Evolutionary conservation across 1,284 basidiomycete genomes (phyloP).

Genomic region (Ceratobasidium sp.): DNA sequence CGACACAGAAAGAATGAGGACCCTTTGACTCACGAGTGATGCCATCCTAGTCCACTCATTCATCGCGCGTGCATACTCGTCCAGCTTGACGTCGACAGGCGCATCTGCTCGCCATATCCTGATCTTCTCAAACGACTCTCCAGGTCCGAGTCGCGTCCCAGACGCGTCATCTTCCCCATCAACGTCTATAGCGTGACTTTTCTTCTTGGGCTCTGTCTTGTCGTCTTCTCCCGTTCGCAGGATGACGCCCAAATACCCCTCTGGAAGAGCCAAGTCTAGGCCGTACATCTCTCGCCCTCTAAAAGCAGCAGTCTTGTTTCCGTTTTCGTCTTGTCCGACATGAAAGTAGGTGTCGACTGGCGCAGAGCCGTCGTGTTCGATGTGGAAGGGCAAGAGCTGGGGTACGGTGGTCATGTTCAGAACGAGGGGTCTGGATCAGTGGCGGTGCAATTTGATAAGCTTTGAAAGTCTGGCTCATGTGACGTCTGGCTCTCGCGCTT

Average conservation of each 20-base stretch:
- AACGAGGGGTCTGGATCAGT: neutral
- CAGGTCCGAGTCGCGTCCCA: slow-evolving; percentile 18
- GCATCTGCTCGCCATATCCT: slow-evolving; percentile 76
- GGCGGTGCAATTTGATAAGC: slow-evolving; percentile 4
- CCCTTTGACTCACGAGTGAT: slow-evolving; percentile 1
- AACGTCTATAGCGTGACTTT: slow-evolving; percentile 36
- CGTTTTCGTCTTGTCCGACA: slow-evolving; percentile 42
- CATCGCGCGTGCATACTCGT: slow-evolving; percentile 71
- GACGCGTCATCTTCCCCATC: slow-evolving; percentile 39
- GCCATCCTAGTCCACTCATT: slow-evolving; percentile 43
- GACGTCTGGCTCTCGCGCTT: neutral
- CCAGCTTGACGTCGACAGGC: slow-evolving; percentile 66
- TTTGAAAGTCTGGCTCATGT: neutral
- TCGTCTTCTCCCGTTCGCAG: slow-evolving; percentile 49
- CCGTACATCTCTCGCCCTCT: slow-evolving; percentile 74
- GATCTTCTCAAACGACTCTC: slow-evolving; percentile 64
- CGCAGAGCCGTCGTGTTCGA: slow-evolving; percentile 72
- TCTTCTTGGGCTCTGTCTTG: slow-evolving; percentile 39
- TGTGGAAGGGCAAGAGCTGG: slow-evolving; percentile 81
- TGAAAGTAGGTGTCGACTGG: slow-evolving; percentile 73
- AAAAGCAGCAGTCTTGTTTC: slow-evolving; percentile 60
- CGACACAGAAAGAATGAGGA: neutral
- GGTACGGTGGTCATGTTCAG: slow-evolving; percentile 50
- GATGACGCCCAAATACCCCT: slow-evolving; percentile 72
- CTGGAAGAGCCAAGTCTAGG: slow-evolving; percentile 64